These are phyloP conservation scores for Phytophthora rubi DNA, from an alignment of 352 stramenopile species.

Conservation along the genomic window DNA sequence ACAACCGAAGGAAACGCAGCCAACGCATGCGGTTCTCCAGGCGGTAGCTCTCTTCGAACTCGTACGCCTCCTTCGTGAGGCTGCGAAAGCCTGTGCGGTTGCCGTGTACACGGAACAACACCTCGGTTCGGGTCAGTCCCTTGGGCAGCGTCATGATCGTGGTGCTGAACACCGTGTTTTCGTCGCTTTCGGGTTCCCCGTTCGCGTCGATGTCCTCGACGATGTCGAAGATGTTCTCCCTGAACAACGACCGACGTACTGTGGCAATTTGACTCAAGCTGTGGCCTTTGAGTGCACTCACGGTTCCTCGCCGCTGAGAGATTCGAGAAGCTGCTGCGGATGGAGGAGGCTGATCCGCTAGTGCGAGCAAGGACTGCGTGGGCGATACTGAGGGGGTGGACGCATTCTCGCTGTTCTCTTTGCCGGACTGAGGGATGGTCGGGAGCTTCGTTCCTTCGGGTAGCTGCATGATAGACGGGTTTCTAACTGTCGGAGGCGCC, in stretches of 20 bases:
- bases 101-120: slow-evolving; percentile 67
- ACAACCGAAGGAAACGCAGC: slow-evolving; percentile 74
- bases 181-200: slow-evolving; percentile 31
- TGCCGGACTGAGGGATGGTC: slow-evolving; percentile 22
- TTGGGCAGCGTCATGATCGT: slow-evolving; percentile 83
- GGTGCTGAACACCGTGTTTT: slow-evolving; percentile 36
- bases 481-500: slow-evolving; percentile 9
- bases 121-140: slow-evolving; percentile 70
- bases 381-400: neutral
- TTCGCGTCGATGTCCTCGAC: slow-evolving; percentile 69
- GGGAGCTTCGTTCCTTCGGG: slow-evolving; percentile 23
- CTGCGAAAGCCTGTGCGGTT: slow-evolving; percentile 29
- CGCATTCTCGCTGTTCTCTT: slow-evolving; percentile 1
- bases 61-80: slow-evolving; percentile 57
- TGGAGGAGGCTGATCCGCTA: slow-evolving; percentile 21
- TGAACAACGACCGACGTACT: slow-evolving; percentile 50
- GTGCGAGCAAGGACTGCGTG: slow-evolving; percentile 12
- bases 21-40: slow-evolving; percentile 71
- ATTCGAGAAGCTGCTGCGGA: slow-evolving; percentile 7
- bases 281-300: slow-evolving; percentile 45
- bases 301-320: slow-evolving; percentile 40
- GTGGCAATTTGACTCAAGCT: slow-evolving; percentile 41
- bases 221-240: slow-evolving; percentile 83
- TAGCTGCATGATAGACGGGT: slow-evolving; percentile 24
- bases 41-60: slow-evolving; percentile 80